A percentile compares a stretch with the other conserved stretches of the same genome.
Conservation (phyloP, 371 early-diverging fungal genomes). For the Basidiobolus heterosporus region DNA sequence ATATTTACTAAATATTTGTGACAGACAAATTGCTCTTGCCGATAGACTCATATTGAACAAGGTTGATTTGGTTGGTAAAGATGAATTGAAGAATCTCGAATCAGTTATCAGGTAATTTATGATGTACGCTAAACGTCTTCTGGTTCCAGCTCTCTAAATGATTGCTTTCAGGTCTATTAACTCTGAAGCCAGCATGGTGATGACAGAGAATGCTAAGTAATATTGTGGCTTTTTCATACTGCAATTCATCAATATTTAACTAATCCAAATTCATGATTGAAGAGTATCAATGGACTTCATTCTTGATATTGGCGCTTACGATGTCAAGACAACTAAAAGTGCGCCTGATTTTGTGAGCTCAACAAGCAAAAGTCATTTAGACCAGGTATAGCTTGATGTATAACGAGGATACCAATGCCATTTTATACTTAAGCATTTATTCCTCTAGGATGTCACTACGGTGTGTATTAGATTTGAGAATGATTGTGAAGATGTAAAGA, state of each 20-base stretch:
- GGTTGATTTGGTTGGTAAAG: slow-evolving; percentile 51
- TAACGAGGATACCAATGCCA: slow-evolving; percentile 10
- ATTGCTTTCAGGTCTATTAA: slow-evolving; percentile 12
- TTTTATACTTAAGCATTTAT: not conserved
- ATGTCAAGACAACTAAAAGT: not conserved
- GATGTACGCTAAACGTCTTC: slow-evolving; percentile 10
- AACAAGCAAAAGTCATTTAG: slow-evolving; percentile 5
- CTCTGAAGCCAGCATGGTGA: slow-evolving; percentile 8
- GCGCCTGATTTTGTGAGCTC: not conserved
- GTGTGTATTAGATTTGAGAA: slow-evolving; percentile 17
- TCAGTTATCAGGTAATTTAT: slow-evolving; percentile 24
- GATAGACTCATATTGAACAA: slow-evolving; percentile 91
- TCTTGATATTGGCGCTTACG: not conserved
- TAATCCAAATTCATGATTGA: not conserved
- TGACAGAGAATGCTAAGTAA: slow-evolving; percentile 9
- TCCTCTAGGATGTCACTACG: slow-evolving; percentile 31
- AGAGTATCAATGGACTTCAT: not conserved
- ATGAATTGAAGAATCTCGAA: slow-evolving; percentile 28
- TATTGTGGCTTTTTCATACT: not conserved
- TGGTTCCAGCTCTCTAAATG: no score
- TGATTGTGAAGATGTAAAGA: slow-evolving; percentile 8
- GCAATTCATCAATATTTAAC: not conserved
- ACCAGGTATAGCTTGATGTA: slow-evolving; percentile 17
- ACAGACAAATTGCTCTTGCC: slow-evolving; percentile 84
- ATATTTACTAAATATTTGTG: slow-evolving; percentile 16